Conservation (phyloP, 106 monocot species). For the Allium sativum region DNA sequence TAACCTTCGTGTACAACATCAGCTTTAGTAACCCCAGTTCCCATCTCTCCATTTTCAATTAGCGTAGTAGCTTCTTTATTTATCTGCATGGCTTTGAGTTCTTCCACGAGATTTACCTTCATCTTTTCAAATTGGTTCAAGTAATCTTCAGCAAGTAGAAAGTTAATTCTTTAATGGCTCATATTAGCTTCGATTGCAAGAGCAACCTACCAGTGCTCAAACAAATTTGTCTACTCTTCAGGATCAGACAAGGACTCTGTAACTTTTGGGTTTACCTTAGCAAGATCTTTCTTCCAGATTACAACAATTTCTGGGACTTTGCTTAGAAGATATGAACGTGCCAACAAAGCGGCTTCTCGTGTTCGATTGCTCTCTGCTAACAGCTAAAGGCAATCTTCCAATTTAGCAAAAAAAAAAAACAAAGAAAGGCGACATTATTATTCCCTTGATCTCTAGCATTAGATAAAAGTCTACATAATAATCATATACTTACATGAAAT, state of each 20-base stretch:
- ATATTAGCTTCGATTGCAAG: constrained; percentile 66
- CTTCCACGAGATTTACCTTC: constrained; percentile 54
- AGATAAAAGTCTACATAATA: constrained; percentile 63
- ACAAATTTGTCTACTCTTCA: constrained; percentile 80
- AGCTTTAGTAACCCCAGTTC: constrained; percentile 58
- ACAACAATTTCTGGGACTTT: constrained; percentile 84
- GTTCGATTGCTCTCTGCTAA: constrained; percentile 81
- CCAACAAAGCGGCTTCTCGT: constrained; percentile 94
- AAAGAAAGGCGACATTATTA: constrained; percentile 95
- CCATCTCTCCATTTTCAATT: constrained; percentile 64
- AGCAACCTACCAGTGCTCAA: constrained; percentile 88
- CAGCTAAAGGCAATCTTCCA: constrained; percentile 85
- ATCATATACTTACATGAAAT: no score
- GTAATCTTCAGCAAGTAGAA: constrained; percentile 59
- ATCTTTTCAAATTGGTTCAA: constrained; percentile 37
- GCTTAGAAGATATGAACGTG: constrained; percentile 88
- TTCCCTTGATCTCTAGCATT: constrained; percentile 87
- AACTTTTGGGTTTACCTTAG: constrained; percentile 85
- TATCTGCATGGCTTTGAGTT: constrained; percentile 72
- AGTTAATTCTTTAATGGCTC: constrained; percentile 43
- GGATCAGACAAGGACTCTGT: constrained; percentile 94
- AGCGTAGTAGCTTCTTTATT: constrained; percentile 19
- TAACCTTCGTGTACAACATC: no score
- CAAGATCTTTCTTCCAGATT: constrained; percentile 83
- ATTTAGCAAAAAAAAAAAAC: constrained; percentile 83